These are phyloP conservation scores for Trichoderma simmonsii DNA, from an alignment of 2,329 filamentous ascomycete species.

Conservation along the genomic window DNA sequence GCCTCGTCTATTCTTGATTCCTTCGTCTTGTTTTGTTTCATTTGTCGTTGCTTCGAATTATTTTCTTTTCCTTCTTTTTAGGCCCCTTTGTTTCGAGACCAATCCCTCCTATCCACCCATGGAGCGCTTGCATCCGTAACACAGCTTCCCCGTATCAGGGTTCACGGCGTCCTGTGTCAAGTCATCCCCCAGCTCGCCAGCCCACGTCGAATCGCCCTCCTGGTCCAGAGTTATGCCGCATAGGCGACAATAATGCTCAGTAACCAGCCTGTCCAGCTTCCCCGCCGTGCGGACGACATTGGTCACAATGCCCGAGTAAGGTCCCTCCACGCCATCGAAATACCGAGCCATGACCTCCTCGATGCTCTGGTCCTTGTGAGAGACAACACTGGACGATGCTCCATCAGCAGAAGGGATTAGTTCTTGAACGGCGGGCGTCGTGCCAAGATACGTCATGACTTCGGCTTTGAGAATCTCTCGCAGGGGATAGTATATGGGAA, in stretches of 20 bases:
- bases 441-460: conserved; percentile 61
- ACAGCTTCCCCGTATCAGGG: conserved; percentile 45
- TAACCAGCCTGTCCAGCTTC: conserved; percentile 61
- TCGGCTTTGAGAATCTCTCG: conserved; percentile 84
- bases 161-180: conserved; percentile 24
- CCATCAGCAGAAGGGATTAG: conserved; percentile 42
- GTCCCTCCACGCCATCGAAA: conserved; percentile 75
- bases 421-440: conserved; percentile 51
- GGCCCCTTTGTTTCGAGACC: neutral
- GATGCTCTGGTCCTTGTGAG: conserved; percentile 77
- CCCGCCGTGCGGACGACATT: conserved; percentile 93
- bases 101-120: conserved; percentile 44
- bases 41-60: neutral
- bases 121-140: conserved; percentile 72
- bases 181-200: conserved; percentile 55
- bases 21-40: neutral
- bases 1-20: neutral
- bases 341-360: conserved; percentile 88
- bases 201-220: conserved; percentile 61
- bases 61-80: neutral
- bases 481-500: conserved; percentile 69
- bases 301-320: conserved; percentile 86
- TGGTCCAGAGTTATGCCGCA: conserved; percentile 67
- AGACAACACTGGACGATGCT: conserved; percentile 45
- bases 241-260: conserved; percentile 54